Evolutionary conservation across 805 yeast genomes (phyloP).

Genomic region (Candida odintsovae): DNA sequence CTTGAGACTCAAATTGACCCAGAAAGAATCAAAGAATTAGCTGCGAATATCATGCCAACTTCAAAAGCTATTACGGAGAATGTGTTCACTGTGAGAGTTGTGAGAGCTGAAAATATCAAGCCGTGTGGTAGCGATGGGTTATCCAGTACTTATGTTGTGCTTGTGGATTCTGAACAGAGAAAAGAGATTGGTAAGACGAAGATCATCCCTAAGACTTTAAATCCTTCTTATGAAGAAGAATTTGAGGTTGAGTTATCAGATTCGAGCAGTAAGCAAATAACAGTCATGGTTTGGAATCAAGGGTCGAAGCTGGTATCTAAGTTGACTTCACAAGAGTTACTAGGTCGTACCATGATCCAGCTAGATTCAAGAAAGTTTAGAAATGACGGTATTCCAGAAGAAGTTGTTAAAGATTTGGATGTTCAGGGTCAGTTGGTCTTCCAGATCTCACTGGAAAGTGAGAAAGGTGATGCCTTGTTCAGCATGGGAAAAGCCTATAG

Average conservation of each 20-base stretch:
- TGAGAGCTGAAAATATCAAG: constrained; percentile 57
- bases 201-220: constrained; percentile 49
- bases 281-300: constrained; percentile 70
- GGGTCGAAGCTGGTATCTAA: constrained; percentile 27
- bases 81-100: constrained; percentile 57
- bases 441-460: constrained; percentile 72
- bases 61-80: constrained; percentile 32
- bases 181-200: constrained; percentile 65
- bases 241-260: constrained; percentile 50
- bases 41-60: constrained; percentile 26
- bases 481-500: constrained; percentile 74
- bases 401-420: constrained; percentile 48
- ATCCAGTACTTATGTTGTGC: constrained; percentile 54
- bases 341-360: constrained; percentile 58
- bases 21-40: constrained; percentile 38
- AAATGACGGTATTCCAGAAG: constrained; percentile 65
- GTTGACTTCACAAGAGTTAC: constrained; percentile 49
- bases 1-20: constrained; percentile 56
- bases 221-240: constrained; percentile 86
- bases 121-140: constrained; percentile 40
- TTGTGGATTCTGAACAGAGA: constrained; percentile 50
- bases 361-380: constrained; percentile 58
- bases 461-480: constrained; percentile 73
- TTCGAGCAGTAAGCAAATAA: constrained; percentile 39
- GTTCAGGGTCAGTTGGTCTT: constrained; percentile 63